Percentiles rank a stretch among this genome's conserved stretches.
Conservation (phyloP, 139 green algal genomes). For the Astrephomene gubernaculifera region DNA sequence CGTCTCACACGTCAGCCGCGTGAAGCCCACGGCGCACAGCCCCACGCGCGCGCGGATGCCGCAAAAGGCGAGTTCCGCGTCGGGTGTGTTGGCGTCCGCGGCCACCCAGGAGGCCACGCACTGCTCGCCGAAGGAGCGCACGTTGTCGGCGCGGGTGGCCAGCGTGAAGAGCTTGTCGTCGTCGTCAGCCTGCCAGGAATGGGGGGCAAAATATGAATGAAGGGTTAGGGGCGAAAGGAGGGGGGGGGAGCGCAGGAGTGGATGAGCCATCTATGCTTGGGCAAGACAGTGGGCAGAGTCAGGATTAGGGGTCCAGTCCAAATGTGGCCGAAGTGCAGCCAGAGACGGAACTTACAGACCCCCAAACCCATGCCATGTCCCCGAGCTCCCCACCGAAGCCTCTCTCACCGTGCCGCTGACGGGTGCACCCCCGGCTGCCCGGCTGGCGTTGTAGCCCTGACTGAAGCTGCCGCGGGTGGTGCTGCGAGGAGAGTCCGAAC, state of each 20-base stretch:
- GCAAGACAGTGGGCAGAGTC: not conserved
- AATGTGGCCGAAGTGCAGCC: no score
- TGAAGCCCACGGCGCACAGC: conserved; percentile 21
- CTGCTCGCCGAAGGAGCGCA: conserved; percentile 38
- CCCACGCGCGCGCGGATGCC: conserved; percentile 37
- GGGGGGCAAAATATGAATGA: not conserved
- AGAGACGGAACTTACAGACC: no score
- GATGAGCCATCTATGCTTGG: not conserved
- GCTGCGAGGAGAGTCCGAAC: not conserved
- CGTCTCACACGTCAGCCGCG: not conserved
- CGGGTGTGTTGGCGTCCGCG: not conserved
- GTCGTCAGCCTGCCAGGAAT: not conserved
- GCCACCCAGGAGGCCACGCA: conserved; percentile 17
- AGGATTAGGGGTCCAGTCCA: not conserved
- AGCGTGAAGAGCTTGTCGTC: conserved; percentile 31
- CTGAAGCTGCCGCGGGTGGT: conserved; percentile 27
- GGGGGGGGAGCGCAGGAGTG: not conserved
- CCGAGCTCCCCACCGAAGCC: no score
- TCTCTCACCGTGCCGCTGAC: no score
- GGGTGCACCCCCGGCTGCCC: no score
- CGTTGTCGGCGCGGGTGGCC: not conserved
- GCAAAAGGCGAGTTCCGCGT: conserved; percentile 19
- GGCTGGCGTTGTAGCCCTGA: conserved; percentile 4
- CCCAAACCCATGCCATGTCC: no score
- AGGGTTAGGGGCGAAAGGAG: not conserved